phyloP scores from a whole-genome alignment of 257 asterid species.

The Craterostigma plantagineum region DNA sequence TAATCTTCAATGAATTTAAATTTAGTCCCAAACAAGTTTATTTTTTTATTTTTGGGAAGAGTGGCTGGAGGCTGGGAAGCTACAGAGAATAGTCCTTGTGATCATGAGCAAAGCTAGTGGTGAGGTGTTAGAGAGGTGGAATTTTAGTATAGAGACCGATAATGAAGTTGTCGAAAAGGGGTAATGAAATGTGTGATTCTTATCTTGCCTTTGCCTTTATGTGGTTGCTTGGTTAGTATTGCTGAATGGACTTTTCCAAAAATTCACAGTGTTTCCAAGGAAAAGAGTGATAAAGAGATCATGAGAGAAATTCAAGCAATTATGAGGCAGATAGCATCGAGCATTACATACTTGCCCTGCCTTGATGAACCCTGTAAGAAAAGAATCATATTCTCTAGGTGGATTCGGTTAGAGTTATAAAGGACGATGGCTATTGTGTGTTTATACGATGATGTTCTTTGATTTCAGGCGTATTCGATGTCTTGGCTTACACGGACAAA shows the following conservation, averaged over 20 bases:
- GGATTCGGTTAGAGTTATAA: not conserved
- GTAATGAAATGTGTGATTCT: slow-evolving; percentile 18
- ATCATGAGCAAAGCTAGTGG: slow-evolving; percentile 78
- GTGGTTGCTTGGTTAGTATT: slow-evolving; percentile 6
- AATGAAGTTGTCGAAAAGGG: slow-evolving; percentile 77
- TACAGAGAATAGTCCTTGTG: slow-evolving; percentile 80
- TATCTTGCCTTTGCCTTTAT: not conserved
- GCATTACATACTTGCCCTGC: slow-evolving; percentile 94
- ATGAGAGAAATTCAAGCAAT: slow-evolving; percentile 98
- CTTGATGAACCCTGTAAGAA: slow-evolving; percentile 80
- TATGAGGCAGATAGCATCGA: slow-evolving; percentile 91
- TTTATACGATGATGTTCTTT: not conserved
- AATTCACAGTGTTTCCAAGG: slow-evolving; percentile 45
- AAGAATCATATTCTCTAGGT: not conserved
- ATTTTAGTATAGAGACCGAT: slow-evolving; percentile 76
- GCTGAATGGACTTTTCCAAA: not conserved
- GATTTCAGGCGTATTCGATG: slow-evolving; percentile 57
- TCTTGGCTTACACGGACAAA: slow-evolving; percentile 67
- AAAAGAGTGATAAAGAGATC: slow-evolving; percentile 86
- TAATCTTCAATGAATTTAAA: not conserved
- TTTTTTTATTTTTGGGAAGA: slow-evolving; percentile 20
- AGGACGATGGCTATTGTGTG: not conserved
- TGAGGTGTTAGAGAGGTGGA: slow-evolving; percentile 96
- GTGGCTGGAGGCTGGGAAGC: slow-evolving; percentile 90
- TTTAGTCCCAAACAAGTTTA: not conserved